These are phyloP conservation scores for Neoconidiobolus thromboides DNA, from an alignment of 371 early-diverging fungal genomes.

Conservation along the genomic window DNA sequence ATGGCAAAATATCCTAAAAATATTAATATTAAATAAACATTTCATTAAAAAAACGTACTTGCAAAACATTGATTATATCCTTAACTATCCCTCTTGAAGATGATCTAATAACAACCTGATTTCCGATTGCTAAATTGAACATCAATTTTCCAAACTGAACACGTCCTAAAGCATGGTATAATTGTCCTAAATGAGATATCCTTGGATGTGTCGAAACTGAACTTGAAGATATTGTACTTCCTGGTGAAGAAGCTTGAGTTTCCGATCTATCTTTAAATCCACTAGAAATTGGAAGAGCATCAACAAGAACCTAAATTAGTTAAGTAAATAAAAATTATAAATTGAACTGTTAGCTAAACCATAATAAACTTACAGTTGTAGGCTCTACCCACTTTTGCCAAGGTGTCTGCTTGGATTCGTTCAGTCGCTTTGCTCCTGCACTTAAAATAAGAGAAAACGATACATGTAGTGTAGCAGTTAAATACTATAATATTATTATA, in stretches of 20 bases:
- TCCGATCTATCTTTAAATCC: not conserved
- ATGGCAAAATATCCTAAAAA: slow-evolving; percentile 12
- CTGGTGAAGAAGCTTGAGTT: not conserved
- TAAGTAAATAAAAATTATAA: not conserved
- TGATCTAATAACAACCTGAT: slow-evolving; percentile 22
- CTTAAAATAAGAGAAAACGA: slow-evolving; percentile 30
- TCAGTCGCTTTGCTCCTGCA: slow-evolving; percentile 18
- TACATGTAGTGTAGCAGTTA: slow-evolving; percentile 26
- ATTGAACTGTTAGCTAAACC: not conserved
- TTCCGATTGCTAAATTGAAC: slow-evolving; percentile 19
- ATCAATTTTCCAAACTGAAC: slow-evolving; percentile 18
- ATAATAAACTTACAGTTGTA: slow-evolving; percentile 5
- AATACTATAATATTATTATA: slow-evolving; percentile 14
- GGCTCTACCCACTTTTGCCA: slow-evolving; percentile 2
- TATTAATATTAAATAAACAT: not conserved
- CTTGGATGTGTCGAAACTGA: slow-evolving; percentile 3
- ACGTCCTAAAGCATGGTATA: slow-evolving; percentile 13
- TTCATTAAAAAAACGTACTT: slow-evolving; percentile 10
- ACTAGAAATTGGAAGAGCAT: not conserved
- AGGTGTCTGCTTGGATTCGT: slow-evolving; percentile 5
- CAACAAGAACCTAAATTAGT: not conserved
- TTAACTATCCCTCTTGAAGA: slow-evolving; percentile 12
- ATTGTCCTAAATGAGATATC: slow-evolving; percentile 14
- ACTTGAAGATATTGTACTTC: not conserved
- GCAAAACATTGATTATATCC: slow-evolving; percentile 13